Conservation (phyloP, 768 basidiomycete genomes). For the Amylocystis lapponica region DNA sequence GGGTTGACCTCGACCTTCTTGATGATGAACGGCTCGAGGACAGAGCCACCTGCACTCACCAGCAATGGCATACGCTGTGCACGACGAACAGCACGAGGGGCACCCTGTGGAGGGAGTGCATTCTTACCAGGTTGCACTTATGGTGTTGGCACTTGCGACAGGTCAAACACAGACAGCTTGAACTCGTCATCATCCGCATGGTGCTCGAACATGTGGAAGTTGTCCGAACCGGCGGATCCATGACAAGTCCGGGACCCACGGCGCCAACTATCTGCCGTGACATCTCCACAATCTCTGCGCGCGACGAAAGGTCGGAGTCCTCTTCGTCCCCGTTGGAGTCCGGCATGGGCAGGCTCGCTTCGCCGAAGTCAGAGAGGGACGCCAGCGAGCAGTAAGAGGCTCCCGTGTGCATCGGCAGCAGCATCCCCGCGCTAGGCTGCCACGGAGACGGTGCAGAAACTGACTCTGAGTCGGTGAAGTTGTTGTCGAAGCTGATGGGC, state of each 20-base stretch:
- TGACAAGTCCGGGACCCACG: not conserved
- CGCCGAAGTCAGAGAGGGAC: conserved; percentile 54
- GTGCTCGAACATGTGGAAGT: conserved; percentile 7
- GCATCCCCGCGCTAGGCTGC: conserved; percentile 5
- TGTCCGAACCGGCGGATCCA: conserved; percentile 6
- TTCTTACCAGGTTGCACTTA: no score
- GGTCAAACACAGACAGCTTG: conserved; percentile 42
- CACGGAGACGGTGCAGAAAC: conserved; percentile 46
- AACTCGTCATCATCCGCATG: conserved; percentile 14
- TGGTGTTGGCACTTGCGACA: conserved; percentile 51
- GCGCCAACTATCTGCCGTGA: conserved; percentile 23
- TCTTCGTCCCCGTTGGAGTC: not conserved
- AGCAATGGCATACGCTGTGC: no score
- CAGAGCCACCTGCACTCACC: no score
- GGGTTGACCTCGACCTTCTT: no score
- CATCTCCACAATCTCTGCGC: conserved; percentile 24
- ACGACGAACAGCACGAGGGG: no score
- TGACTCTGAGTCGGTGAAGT: conserved; percentile 73
- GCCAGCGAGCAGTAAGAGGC: conserved; percentile 45
- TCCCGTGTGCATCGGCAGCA: conserved; percentile 21
- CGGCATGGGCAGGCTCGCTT: conserved; percentile 27
- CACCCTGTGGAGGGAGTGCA: no score
- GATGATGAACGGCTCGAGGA: no score
- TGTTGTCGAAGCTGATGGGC: conserved; percentile 55
- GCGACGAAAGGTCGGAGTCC: conserved; percentile 21